Evolutionary conservation across 1,139 yeast species (phyloP).

Genomic region (Geotrichum bryndzae): DNA sequence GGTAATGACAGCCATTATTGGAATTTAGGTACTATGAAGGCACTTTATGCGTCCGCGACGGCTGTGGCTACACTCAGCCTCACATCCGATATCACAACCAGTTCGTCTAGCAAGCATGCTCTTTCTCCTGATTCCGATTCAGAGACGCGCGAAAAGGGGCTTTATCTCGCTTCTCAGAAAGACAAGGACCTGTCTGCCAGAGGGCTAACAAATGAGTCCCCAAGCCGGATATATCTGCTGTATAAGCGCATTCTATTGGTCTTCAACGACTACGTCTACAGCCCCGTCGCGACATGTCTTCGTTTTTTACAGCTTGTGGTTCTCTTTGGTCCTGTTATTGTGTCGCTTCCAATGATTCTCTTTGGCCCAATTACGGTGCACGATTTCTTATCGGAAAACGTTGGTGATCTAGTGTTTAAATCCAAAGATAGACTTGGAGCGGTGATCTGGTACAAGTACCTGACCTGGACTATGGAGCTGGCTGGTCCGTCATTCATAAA

Average conservation of each 20-base stretch:
- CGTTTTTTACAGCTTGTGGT: conserved; percentile 63
- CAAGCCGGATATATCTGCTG: conserved; percentile 1
- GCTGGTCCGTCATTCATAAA: conserved; percentile 96
- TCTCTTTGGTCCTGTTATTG: conserved; percentile 65
- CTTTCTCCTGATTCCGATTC: conserved; percentile 1
- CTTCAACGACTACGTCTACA: conserved; percentile 43
- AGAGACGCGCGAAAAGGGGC: conserved; percentile 58
- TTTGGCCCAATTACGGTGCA: conserved; percentile 45
- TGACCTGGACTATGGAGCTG: conserved; percentile 64
- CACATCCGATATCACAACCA: background rate
- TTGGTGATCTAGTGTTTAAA: conserved; percentile 17
- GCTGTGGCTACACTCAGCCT: conserved; percentile 11
- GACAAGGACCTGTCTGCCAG: conserved; percentile 35
- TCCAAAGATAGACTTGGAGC: conserved; percentile 53
- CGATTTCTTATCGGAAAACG: conserved; percentile 1
- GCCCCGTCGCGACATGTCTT: conserved; percentile 61
- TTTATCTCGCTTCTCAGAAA: conserved; percentile 54
- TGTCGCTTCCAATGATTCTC: conserved; percentile 59
- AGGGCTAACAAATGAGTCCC: background rate
- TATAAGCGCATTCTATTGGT: conserved; percentile 1
- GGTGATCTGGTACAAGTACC: conserved; percentile 59
- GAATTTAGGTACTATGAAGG: background rate
- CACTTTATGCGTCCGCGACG: conserved; percentile 6
- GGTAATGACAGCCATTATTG: background rate
- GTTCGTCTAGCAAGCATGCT: background rate